Evolutionary conservation across 768 basidiomycete species (phyloP).

Genomic region (Mycena amicta): DNA sequence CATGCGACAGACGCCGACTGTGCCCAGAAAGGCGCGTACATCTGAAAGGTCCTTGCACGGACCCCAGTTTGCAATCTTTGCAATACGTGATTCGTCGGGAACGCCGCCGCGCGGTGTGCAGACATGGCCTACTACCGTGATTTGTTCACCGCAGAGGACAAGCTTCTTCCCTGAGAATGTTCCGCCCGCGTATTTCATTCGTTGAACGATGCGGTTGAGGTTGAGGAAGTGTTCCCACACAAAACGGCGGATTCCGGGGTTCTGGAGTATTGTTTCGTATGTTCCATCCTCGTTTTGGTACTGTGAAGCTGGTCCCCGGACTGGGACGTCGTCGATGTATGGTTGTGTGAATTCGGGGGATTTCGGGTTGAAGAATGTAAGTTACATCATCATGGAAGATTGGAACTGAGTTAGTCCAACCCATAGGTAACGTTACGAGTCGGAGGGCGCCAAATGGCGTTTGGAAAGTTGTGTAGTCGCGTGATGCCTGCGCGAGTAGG

Average conservation of each 20-base stretch:
- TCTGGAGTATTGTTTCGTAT: slow-evolving; percentile 27
- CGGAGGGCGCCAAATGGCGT: slow-evolving; percentile 28
- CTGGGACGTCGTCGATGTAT: slow-evolving; percentile 33
- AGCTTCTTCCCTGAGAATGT: slow-evolving; percentile 32
- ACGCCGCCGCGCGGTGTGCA: slow-evolving; percentile 29
- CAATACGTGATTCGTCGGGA: slow-evolving; percentile 23
- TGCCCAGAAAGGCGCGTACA: too few relatives aligned
- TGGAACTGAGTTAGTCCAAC: slow-evolving; percentile 36
- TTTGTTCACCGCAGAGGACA: too few relatives aligned
- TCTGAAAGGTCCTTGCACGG: too few relatives aligned
- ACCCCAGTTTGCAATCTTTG: slow-evolving; percentile 22
- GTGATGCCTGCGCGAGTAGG: slow-evolving; percentile 22
- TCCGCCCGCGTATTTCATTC: slow-evolving; percentile 22
- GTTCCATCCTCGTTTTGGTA: slow-evolving; percentile 22
- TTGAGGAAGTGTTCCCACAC: too few relatives aligned
- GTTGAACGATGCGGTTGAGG: slow-evolving; percentile 26
- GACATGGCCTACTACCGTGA: too few relatives aligned
- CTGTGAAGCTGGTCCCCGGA: too few relatives aligned
- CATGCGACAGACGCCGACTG: slow-evolving; percentile 1
- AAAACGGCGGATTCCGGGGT: slow-evolving; percentile 29
- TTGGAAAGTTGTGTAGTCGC: slow-evolving; percentile 36
- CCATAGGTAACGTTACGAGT: slow-evolving; percentile 31
- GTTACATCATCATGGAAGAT: too few relatives aligned
- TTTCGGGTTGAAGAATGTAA: slow-evolving; percentile 29
- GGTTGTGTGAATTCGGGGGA: slow-evolving; percentile 20